These are phyloP conservation scores for Aspergillus ochraceoroseus DNA, from an alignment of 2,329 filamentous ascomycete genomes.

Conservation along the genomic window DNA sequence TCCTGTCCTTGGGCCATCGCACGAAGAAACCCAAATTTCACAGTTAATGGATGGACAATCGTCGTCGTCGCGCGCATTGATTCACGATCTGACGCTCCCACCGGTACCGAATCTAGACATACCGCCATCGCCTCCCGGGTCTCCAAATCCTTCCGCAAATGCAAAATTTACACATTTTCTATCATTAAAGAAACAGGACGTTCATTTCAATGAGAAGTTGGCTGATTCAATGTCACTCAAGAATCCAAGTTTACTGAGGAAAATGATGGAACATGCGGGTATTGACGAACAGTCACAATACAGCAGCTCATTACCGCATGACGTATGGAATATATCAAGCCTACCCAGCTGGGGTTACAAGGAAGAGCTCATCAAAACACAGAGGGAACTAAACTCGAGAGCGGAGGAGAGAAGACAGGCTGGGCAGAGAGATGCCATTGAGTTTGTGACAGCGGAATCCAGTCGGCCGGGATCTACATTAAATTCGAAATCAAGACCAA, in stretches of 20 bases:
- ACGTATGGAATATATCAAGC: conserved; percentile 39
- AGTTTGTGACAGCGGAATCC: conserved; percentile 36
- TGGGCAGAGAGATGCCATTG: conserved; percentile 37
- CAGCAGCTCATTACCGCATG: conserved; percentile 44
- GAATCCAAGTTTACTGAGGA: conserved; percentile 55
- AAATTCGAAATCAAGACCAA: conserved; percentile 4
- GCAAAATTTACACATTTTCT: conserved; percentile 59
- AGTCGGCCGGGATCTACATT: conserved; percentile 7
- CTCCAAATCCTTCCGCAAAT: conserved; percentile 43
- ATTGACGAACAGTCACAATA: conserved; percentile 53
- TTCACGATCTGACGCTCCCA: conserved; percentile 55
- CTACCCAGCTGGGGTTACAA: conserved; percentile 46
- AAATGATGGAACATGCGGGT: conserved; percentile 55
- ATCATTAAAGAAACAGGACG: conserved; percentile 56
- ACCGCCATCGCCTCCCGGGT: conserved; percentile 45
- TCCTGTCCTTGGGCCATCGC: conserved; percentile 38
- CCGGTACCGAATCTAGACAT: conserved; percentile 44
- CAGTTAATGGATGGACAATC: conserved; percentile 29
- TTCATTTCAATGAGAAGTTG: conserved; percentile 61
- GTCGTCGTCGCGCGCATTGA: conserved; percentile 45
- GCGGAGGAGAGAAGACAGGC: conserved; percentile 33
- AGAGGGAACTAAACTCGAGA: conserved; percentile 37
- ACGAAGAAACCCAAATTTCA: conserved; percentile 21
- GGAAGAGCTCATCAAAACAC: conserved; percentile 43
- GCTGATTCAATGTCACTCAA: conserved; percentile 54